A percentile compares a stretch with the other conserved stretches of the same genome.
Evolutionary conservation across 2,329 filamentous ascomycete genomes (phyloP).

Genomic region (Penicillium verrucosum): DNA sequence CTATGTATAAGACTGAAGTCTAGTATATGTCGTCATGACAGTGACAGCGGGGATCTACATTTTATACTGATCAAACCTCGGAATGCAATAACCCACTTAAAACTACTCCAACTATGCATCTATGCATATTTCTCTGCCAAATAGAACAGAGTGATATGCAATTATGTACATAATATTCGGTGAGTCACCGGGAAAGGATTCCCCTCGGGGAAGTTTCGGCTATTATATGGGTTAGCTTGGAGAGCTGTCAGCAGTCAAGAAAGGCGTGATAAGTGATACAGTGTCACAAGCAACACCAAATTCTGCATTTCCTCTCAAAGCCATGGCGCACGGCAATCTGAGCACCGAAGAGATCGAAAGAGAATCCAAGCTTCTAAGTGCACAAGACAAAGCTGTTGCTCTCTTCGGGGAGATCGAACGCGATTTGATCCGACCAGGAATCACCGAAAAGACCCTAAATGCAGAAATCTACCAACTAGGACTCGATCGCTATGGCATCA

Average conservation of each 20-base stretch:
- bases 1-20: neutral
- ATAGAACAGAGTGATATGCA: neutral
- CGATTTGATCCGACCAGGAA: constrained; percentile 47
- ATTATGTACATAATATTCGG: neutral
- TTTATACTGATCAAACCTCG: neutral
- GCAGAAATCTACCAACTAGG: constrained; percentile 49
- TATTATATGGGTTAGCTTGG: neutral
- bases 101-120: neutral
- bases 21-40: neutral
- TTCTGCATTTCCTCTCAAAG: neutral
- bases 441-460: constrained; percentile 49
- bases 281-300: neutral
- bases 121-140: neutral
- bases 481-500: constrained; percentile 42
- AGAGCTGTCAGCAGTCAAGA: neutral
- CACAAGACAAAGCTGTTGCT: constrained; percentile 46
- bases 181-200: neutral
- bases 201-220: neutral
- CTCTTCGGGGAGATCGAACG: constrained; percentile 50
- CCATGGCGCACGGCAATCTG: neutral
- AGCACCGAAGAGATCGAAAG: constrained; percentile 21
- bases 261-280: neutral
- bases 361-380: constrained; percentile 44
- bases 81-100: no score
- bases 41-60: neutral